Base-by-base conservation (phyloP, 2,329 filamentous ascomycete genomes). In the Cladosporium sp. region DNA sequence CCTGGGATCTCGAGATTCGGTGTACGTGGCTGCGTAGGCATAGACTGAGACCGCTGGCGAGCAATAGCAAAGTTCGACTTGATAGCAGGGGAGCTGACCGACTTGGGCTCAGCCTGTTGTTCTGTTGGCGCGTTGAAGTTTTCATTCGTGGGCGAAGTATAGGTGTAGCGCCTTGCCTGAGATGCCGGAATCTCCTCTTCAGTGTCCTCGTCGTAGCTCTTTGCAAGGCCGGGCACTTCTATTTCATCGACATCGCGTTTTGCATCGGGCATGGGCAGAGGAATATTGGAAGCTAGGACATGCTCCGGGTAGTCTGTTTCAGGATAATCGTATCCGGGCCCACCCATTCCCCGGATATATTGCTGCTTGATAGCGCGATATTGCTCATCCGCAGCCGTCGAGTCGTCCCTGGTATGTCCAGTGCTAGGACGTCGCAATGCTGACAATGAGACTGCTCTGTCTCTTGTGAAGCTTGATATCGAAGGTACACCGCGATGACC, bases 241-340 rank as follows among this genome's bases (percentile, higher is more conserved):
- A 96, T 95, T 75, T 96, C 92, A 55, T 89, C 85, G 8, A 94
- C 80, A 74, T 96, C 92, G 58, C 88, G 84, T 51, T 86, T 83
- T 21, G 82, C 82, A 41, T 87, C 83, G 28, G 82, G 82, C 49
- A 89, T 80, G 0, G 91, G 91, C 11, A 95, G 80, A n/a, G 91
- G 88, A 68, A 93, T 85, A 49, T 83, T 82, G 7, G 86, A 84
- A 10, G 89, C 80, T 51, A 86, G 76, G 7, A 77, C 69, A 66
- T 77, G 71, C 65, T 77, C 76, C 0, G 75, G 72, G 49, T 75
- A 73, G 66, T 82, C 81, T 21, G 80, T 61, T 79, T 74, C 67
- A 21, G 71, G 65, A 36, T 67, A 41, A 47, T 63, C 55, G 28
- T 59, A 65, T 30, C 70, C 71, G 36, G 69, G 64, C 21, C 67